Evolutionary conservation across 768 basidiomycete genomes (phyloP).

Genomic region (Chlorophyllum brunneum): DNA sequence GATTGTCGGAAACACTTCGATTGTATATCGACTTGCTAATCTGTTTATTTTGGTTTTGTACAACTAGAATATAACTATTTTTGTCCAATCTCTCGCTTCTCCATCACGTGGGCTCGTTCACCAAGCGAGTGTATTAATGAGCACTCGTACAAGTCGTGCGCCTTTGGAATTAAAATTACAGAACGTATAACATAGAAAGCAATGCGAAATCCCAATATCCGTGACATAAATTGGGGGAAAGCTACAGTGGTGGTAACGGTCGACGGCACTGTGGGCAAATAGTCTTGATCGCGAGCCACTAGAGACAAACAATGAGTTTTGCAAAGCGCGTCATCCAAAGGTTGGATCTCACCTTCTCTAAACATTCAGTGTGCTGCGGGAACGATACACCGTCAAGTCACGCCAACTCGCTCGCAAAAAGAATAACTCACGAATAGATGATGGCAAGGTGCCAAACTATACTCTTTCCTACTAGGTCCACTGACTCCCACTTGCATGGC

Average conservation of each 20-base stretch:
- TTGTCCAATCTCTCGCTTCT: background rate
- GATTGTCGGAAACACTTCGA: too few species aligned
- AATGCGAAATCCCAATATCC: background rate
- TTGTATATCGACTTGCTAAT: too few species aligned
- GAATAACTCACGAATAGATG: conserved; percentile 73
- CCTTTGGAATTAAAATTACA: conserved; percentile 2
- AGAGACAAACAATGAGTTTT: conserved; percentile 14
- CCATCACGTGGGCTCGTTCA: too few species aligned
- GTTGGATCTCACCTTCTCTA: conserved; percentile 57
- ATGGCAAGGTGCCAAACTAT: conserved; percentile 86
- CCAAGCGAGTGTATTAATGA: too few species aligned
- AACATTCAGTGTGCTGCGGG: conserved; percentile 76
- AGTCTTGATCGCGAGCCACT: conserved; percentile 85
- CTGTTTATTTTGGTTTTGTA: background rate
- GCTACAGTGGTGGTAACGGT: conserved; percentile 73
- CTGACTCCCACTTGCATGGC: conserved; percentile 42
- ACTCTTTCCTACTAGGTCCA: conserved; percentile 50
- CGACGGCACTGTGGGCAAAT: conserved; percentile 92
- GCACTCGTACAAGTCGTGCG: background rate
- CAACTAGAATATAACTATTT: background rate
- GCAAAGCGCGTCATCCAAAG: background rate
- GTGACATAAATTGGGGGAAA: background rate
- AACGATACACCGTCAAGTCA: background rate
- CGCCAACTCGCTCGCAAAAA: background rate
- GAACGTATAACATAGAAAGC: conserved; percentile 3